These are phyloP conservation scores for Clavispora vitiphila DNA, from an alignment of 805 yeast species.

Conservation along the genomic window DNA sequence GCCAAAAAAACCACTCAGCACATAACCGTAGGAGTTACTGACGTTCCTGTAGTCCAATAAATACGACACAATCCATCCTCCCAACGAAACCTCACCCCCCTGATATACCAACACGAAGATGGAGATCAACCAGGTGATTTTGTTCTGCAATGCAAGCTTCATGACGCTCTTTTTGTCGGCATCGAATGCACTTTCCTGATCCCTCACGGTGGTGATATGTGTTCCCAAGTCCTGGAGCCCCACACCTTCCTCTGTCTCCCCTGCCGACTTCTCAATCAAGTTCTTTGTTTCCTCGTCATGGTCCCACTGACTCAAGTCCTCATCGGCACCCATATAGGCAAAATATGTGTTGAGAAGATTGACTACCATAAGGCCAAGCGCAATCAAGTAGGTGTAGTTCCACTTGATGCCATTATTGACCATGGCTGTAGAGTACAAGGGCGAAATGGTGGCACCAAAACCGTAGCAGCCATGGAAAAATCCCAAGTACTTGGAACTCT, in stretches of 20 bases:
- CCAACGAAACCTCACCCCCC: conserved; percentile 19
- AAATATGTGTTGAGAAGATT: conserved; percentile 4
- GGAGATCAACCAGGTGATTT: conserved; percentile 17
- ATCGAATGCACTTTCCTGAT: background rate
- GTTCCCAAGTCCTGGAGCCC: conserved; percentile 7
- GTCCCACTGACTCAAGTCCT: conserved; percentile 15
- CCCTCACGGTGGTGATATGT: conserved; percentile 1
- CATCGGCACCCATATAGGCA: conserved; percentile 14
- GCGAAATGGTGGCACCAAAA: conserved; percentile 21
- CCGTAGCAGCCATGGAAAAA: conserved; percentile 22
- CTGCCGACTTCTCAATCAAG: conserved; percentile 1
- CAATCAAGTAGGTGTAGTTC: conserved; percentile 17
- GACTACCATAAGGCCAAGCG: conserved; percentile 12
- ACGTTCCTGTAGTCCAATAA: conserved; percentile 18
- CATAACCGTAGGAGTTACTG: conserved; percentile 16
- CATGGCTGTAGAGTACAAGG: conserved; percentile 17
- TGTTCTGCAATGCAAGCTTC: conserved; percentile 14
- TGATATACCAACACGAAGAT: conserved; percentile 18
- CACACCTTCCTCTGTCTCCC: conserved; percentile 3
- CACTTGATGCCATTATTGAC: conserved; percentile 13
- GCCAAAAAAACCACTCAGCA: conserved; percentile 21
- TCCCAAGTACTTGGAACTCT: conserved; percentile 16
- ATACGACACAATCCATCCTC: conserved; percentile 23
- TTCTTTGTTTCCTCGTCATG: conserved; percentile 6
- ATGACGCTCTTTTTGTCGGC: conserved; percentile 2